phyloP scores from a whole-genome alignment of 805 yeast genomes.

The Metschnikowia vanudenii region DNA sequence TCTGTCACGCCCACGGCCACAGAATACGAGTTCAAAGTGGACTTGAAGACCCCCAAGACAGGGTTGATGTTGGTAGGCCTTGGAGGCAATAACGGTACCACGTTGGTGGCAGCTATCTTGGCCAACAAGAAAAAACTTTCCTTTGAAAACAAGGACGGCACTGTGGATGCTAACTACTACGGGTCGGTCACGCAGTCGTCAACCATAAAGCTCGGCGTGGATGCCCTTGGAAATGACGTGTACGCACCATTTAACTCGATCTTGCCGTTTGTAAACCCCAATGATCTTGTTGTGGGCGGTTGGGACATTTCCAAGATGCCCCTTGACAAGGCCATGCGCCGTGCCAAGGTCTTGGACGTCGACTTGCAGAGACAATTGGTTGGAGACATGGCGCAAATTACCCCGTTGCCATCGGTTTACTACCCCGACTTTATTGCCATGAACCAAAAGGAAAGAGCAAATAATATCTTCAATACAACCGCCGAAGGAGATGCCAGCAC shows the following conservation, averaged over 20 bases:
- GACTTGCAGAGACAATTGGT: slow-evolving; percentile 76
- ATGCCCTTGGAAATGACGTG: slow-evolving; percentile 74
- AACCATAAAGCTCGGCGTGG: slow-evolving; percentile 86
- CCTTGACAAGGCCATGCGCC: slow-evolving; percentile 73
- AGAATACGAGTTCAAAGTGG: slow-evolving; percentile 84
- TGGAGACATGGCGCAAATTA: slow-evolving; percentile 56
- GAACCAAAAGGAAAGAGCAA: slow-evolving; percentile 89
- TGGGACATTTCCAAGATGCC: slow-evolving; percentile 86
- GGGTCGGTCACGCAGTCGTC: slow-evolving; percentile 95
- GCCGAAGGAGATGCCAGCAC: slow-evolving; percentile 50
- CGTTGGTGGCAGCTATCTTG: slow-evolving; percentile 77
- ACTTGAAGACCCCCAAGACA: slow-evolving; percentile 74
- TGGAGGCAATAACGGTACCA: slow-evolving; percentile 96
- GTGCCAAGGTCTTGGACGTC: slow-evolving; percentile 84
- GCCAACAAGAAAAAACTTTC: slow-evolving; percentile 79
- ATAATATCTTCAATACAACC: slow-evolving; percentile 70
- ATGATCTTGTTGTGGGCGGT: slow-evolving; percentile 86
- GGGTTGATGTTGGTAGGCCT: slow-evolving; percentile 91
- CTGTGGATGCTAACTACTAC: slow-evolving; percentile 72
- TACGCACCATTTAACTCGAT: slow-evolving; percentile 90
- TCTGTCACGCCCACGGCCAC: slow-evolving; percentile 67
- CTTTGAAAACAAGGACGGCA: slow-evolving; percentile 82
- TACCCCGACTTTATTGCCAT: slow-evolving; percentile 97
- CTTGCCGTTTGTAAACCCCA: slow-evolving; percentile 86
- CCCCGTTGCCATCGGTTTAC: slow-evolving; percentile 82